These are phyloP conservation scores for Pascua sp. DNA, from an alignment of 1,284 basidiomycete genomes.

Conservation along the genomic window DNA sequence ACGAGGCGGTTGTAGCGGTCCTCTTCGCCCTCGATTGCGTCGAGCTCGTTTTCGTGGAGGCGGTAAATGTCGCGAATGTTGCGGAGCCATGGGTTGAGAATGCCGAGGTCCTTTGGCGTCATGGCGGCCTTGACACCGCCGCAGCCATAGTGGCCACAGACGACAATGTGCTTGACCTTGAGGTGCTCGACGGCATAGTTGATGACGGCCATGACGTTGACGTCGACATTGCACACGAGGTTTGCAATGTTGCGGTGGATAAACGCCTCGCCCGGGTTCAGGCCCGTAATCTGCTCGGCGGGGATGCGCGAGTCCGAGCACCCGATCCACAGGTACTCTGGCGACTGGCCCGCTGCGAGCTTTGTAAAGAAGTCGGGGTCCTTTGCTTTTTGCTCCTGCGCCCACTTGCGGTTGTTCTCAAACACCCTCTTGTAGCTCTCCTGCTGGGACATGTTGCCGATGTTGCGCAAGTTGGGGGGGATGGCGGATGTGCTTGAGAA, in stretches of 20 bases:
- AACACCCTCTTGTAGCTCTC: constrained; percentile 12
- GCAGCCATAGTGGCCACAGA: constrained; percentile 22
- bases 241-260: constrained; percentile 25
- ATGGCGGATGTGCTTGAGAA: too few relatives aligned
- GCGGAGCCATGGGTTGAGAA: constrained; percentile 22
- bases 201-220: constrained; percentile 18
- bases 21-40: constrained; percentile 5
- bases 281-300: constrained; percentile 19
- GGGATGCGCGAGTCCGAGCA: constrained; percentile 21
- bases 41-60: constrained; percentile 19
- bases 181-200: constrained; percentile 21
- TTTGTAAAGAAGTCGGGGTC: constrained; percentile 18
- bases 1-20: constrained; percentile 19
- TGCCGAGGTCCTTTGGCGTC: constrained; percentile 20
- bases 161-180: constrained; percentile 22
- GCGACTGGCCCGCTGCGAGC: constrained; percentile 13
- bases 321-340: constrained; percentile 22
- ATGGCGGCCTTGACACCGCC: constrained; percentile 21
- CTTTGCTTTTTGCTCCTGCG: constrained; percentile 5
- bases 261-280: constrained; percentile 20
- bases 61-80: constrained; percentile 23
- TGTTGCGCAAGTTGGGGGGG: too few relatives aligned
- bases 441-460: constrained; percentile 1
- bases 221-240: constrained; percentile 19
- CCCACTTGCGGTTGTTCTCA: constrained; percentile 12